Evolutionary conservation across 1,284 basidiomycete species (phyloP), one percentile per base, ranked within the genome.

Genomic region (Trichosporon sp.): DNA sequence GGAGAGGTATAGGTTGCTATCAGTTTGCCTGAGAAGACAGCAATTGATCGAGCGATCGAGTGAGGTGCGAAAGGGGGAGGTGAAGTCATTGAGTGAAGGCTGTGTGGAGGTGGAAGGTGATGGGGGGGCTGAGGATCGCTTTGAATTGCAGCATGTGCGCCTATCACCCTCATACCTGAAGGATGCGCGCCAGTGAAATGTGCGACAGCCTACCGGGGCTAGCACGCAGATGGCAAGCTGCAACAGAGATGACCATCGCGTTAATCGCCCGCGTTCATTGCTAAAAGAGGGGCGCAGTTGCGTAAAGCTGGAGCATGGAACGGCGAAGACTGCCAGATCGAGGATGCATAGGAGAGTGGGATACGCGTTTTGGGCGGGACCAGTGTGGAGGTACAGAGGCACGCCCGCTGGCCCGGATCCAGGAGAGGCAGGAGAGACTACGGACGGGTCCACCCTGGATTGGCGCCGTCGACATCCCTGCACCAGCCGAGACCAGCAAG

Each of bases 331-430:
- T 19, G 8, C 51, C 19, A 54, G 8, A 21, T 26, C 5, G 16
- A 48, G 51, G 8, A 54, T 54, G 51, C 51, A 54, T 54, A 6
- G 51, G 7, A n/a, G 4, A n/a, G 19, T 51, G 19, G 51, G n/a
- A 16, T n/a, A 10, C 19, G 19, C 46, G 46, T 16, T 51, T 10
- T 16, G n/a, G 51, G 14, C 51, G 51, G 51, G 51, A 54, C 51
- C 51, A 54, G 6, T 26, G 51, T 19, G 8, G 19, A 54, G 51
- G 51, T 54, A 54, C 51, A 12, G 16, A 54, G 51, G 51, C 19
- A 54, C 51, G 6, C 51, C 51, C 51, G 51, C 21, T 54, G 51
- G 51, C 51, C 51, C 51, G 51, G 16, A 54, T 26, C 51, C 51
- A 54, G 51, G 51, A 54, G 19, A 21, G 51, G 51, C 51, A 51